Evolutionary conservation across 2,329 filamentous ascomycete species (phyloP).

Genomic region (Dothideomycetes sp.): DNA sequence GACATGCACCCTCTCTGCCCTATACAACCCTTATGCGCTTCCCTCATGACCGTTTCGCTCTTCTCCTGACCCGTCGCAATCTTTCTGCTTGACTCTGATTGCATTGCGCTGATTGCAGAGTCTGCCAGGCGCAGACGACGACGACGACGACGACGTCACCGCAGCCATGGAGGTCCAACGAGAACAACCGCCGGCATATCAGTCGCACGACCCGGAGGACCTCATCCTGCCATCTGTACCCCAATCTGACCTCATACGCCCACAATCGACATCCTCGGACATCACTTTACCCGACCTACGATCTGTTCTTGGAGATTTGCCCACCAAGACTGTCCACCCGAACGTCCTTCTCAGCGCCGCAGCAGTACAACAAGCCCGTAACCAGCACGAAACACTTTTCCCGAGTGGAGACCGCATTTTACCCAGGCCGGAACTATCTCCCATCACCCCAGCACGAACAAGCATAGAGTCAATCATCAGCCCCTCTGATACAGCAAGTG

Average conservation of each 20-base stretch:
- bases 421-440: constrained; percentile 25
- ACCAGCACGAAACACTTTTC: constrained; percentile 3
- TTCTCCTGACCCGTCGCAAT: too few relatives aligned
- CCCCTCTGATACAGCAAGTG: constrained; percentile 33
- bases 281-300: constrained; percentile 33
- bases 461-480: constrained; percentile 27
- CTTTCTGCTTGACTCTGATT: too few relatives aligned
- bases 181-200: constrained; percentile 30
- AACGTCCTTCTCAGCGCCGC: constrained; percentile 16
- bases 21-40: too few relatives aligned
- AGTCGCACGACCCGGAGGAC: constrained; percentile 28
- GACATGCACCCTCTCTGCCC: too few relatives aligned
- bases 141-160: constrained; percentile 6
- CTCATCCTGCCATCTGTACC: constrained; percentile 32
- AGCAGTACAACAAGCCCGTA: constrained; percentile 15
- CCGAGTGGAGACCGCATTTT: constrained; percentile 3
- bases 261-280: constrained; percentile 12
- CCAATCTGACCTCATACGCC: constrained; percentile 20
- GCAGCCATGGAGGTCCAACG: constrained; percentile 19
- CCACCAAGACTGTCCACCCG: constrained; percentile 7
- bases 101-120: too few relatives aligned
- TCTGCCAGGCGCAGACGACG: too few relatives aligned
- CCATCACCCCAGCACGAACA: constrained; percentile 11
- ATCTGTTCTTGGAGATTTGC: constrained; percentile 30
- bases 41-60: too few relatives aligned